A percentile compares a stretch with the other conserved stretches of the same genome.
phyloP scores from a whole-genome alignment of 1,284 basidiomycete species.

The Trichosporon ovoides region DNA sequence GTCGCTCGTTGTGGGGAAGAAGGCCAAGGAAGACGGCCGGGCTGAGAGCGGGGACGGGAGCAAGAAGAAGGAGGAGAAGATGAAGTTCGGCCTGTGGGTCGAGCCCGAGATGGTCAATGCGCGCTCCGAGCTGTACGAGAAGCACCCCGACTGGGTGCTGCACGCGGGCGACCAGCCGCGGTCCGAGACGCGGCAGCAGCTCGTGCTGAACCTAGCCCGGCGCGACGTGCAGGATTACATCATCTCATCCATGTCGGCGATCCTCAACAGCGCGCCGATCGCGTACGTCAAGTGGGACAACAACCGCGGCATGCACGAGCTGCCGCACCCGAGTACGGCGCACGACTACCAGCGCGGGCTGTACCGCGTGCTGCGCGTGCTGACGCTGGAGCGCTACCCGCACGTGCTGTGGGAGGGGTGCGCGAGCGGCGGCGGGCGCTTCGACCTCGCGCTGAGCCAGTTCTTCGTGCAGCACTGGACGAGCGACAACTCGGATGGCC shows the following conservation, averaged over 20 bases:
- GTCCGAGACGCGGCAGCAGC: conserved; percentile 31
- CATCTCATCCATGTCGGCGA: conserved; percentile 19
- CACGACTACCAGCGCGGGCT: conserved; percentile 36
- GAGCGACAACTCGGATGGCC: conserved; percentile 35
- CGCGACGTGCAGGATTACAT: conserved; percentile 34
- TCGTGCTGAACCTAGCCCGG: conserved; percentile 32
- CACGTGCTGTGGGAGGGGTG: conserved; percentile 37
- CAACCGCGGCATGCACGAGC: conserved; percentile 38
- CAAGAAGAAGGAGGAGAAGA: neutral
- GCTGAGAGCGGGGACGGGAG: neutral
- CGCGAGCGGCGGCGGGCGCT: conserved; percentile 35
- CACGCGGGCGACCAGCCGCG: conserved; percentile 18
- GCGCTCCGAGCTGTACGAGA: conserved; percentile 29
- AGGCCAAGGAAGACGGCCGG: neutral
- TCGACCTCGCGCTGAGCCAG: conserved; percentile 33
- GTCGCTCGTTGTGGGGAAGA: neutral
- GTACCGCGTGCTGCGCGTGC: conserved; percentile 29
- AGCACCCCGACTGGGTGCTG: conserved; percentile 36
- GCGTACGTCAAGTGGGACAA: conserved; percentile 41
- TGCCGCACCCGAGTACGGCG: conserved; percentile 22
- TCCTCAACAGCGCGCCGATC: conserved; percentile 28
- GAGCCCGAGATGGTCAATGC: conserved; percentile 43
- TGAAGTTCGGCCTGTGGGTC: conserved; percentile 38
- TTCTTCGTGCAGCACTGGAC: conserved; percentile 37
- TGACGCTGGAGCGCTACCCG: conserved; percentile 27